Evolutionary conservation across 352 stramenopile genomes (phyloP).

Genomic region (Phytophthora meadii): DNA sequence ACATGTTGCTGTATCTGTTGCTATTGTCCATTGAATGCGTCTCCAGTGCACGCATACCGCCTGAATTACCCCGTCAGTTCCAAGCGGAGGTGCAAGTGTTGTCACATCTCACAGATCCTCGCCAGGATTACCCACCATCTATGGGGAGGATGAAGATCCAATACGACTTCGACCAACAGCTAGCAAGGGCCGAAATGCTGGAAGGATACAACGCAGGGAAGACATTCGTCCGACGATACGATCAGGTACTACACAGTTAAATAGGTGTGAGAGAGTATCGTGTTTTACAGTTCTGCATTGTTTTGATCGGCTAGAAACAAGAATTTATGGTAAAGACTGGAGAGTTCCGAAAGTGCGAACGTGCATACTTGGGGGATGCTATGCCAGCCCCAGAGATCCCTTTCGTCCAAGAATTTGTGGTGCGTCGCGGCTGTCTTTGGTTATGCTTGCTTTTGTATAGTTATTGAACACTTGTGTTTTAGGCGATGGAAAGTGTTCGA

Average conservation of each 20-base stretch:
- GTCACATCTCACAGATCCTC: constrained; percentile 70
- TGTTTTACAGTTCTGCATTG: constrained; percentile 2
- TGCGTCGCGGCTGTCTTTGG: constrained; percentile 4
- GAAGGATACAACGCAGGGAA: constrained; percentile 73
- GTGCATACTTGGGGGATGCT: constrained; percentile 66
- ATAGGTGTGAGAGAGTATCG: no score
- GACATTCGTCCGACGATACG: constrained; percentile 75
- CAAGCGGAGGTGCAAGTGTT: constrained; percentile 58
- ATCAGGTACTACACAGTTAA: constrained; percentile 31
- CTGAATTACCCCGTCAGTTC: constrained; percentile 64
- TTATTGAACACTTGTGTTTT: constrained; percentile 2
- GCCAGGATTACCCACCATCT: constrained; percentile 63
- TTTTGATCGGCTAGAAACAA: constrained; percentile 38
- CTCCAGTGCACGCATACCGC: constrained; percentile 15
- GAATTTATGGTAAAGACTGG: constrained; percentile 83
- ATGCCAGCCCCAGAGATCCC: constrained; percentile 69
- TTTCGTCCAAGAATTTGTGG: constrained; percentile 58
- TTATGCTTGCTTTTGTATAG: neutral
- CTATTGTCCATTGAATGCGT: constrained; percentile 6
- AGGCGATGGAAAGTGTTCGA: constrained; percentile 66
- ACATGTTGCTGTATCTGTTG: constrained; percentile 9
- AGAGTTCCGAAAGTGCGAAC: constrained; percentile 72
- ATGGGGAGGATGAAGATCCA: constrained; percentile 59
- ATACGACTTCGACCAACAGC: constrained; percentile 69
- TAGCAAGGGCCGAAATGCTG: constrained; percentile 68